Percentiles rank a stretch among this genome's conserved stretches.
Conservation (phyloP, 1,284 basidiomycete species). For the Irpex sp. region DNA sequence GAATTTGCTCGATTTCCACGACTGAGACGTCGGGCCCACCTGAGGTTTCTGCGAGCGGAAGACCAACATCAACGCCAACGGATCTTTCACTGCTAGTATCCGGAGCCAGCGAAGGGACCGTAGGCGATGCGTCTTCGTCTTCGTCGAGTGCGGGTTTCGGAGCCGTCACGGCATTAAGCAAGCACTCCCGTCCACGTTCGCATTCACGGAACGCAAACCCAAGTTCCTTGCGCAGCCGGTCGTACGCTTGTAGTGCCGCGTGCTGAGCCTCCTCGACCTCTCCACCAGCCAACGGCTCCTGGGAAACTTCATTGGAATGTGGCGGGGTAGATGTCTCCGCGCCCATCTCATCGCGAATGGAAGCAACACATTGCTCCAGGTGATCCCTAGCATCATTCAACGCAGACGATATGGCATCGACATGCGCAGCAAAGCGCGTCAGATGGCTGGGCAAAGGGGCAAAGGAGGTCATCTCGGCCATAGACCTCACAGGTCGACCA, state of each 20-base stretch:
- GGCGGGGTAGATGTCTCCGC: not conserved
- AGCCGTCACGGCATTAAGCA: constrained; percentile 53
- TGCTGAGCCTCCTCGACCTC: constrained; percentile 25
- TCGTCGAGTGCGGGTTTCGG: constrained; percentile 29
- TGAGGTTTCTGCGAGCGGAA: constrained; percentile 3
- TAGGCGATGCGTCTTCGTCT: constrained; percentile 26
- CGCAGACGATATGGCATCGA: constrained; percentile 60
- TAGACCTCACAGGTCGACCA: constrained; percentile 13
- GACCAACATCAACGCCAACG: constrained; percentile 29
- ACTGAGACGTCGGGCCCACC: constrained; percentile 1
- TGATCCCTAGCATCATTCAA: constrained; percentile 62
- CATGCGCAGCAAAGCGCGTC: constrained; percentile 61
- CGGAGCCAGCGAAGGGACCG: constrained; percentile 42
- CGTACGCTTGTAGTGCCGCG: constrained; percentile 60
- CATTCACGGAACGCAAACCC: constrained; percentile 72
- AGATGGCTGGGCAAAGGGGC: constrained; percentile 66
- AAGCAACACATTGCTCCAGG: constrained; percentile 51
- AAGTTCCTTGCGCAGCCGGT: constrained; percentile 65
- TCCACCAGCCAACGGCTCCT: constrained; percentile 9
- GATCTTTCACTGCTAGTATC: constrained; percentile 49
- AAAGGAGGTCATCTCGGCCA: constrained; percentile 42
- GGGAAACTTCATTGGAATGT: not conserved
- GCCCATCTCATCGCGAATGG: constrained; percentile 37
- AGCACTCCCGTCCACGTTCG: constrained; percentile 63
- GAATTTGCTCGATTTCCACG: constrained; percentile 11